These are phyloP conservation scores for Mortierella polycephala DNA, from an alignment of 371 early-diverging fungal species.

Conservation along the genomic window DNA sequence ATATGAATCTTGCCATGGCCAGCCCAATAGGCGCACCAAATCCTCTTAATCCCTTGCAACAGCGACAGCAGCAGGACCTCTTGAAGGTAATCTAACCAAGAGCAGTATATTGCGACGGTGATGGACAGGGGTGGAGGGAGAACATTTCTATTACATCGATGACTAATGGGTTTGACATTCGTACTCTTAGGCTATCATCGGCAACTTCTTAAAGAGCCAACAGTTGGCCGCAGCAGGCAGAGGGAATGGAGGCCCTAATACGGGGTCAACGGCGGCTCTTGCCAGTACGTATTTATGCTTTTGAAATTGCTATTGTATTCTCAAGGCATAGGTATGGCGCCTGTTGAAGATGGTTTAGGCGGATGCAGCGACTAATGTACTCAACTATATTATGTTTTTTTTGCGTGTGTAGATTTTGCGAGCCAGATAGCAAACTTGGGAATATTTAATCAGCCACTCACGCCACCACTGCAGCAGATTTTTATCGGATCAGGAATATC, in stretches of 20 bases:
- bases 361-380: background rate
- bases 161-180: background rate
- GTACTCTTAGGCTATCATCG: slow-evolving; percentile 6
- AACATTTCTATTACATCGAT: background rate
- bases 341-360: no score
- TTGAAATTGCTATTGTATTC: no score
- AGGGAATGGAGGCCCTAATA: slow-evolving; percentile 9
- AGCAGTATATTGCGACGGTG: background rate
- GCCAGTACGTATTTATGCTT: slow-evolving; percentile 13
- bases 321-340: no score
- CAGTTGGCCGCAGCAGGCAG: slow-evolving; percentile 27
- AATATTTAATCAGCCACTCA: slow-evolving; percentile 25
- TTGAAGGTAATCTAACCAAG: slow-evolving; percentile 10
- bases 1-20: slow-evolving; percentile 24
- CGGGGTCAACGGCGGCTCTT: slow-evolving; percentile 9
- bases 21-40: slow-evolving; percentile 10
- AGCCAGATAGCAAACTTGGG: slow-evolving; percentile 23
- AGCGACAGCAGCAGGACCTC: slow-evolving; percentile 16
- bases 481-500: slow-evolving; percentile 9
- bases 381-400: background rate
- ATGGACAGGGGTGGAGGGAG: background rate
- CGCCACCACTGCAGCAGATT: slow-evolving; percentile 36
- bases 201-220: slow-evolving; percentile 31
- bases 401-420: slow-evolving; percentile 16
- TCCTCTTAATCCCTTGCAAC: slow-evolving; percentile 4